A percentile compares a stretch with the other conserved stretches of the same genome.
phyloP scores from a whole-genome alignment of 495 filamentous ascomycete species.

The Penicillium lagena region DNA sequence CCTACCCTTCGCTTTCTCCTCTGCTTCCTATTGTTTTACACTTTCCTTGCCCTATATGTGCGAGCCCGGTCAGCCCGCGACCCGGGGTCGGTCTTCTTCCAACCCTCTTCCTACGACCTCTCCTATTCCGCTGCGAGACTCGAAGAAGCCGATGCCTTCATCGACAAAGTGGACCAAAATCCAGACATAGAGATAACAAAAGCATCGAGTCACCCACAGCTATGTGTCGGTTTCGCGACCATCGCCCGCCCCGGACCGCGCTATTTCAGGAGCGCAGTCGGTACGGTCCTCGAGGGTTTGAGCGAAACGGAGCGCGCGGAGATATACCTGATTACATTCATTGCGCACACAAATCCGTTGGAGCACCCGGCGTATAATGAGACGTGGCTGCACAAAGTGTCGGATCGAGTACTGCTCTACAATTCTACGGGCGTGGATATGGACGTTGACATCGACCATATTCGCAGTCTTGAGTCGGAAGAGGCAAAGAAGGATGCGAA shows the following conservation, averaged over 20 bases:
- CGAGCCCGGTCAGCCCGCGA: conserved; percentile 2
- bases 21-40: conserved; percentile 2
- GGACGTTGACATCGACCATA: conserved; percentile 13
- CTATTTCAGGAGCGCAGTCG: conserved; percentile 41
- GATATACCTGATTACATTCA: conserved; percentile 41
- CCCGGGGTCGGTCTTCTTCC: conserved; percentile 12
- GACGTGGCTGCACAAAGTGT: conserved; percentile 37
- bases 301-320: conserved; percentile 32
- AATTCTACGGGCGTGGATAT: conserved; percentile 5
- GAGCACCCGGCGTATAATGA: conserved; percentile 36
- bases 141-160: conserved; percentile 3
- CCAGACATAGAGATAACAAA: background rate
- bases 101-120: conserved; percentile 5
- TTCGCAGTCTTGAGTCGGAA: conserved; percentile 7
- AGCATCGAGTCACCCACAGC: background rate
- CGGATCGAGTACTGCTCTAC: conserved; percentile 44
- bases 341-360: conserved; percentile 40
- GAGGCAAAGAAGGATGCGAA: conserved; percentile 5
- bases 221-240: conserved; percentile 16
- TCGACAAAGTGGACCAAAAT: conserved; percentile 1
- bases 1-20: background rate
- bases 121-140: conserved; percentile 7
- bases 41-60: conserved; percentile 1
- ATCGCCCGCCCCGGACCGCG: conserved; percentile 10
- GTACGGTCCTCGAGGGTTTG: conserved; percentile 40